Evolutionary conservation across 106 monocot genomes (phyloP).

Genomic region (Dendrobium officinale): DNA sequence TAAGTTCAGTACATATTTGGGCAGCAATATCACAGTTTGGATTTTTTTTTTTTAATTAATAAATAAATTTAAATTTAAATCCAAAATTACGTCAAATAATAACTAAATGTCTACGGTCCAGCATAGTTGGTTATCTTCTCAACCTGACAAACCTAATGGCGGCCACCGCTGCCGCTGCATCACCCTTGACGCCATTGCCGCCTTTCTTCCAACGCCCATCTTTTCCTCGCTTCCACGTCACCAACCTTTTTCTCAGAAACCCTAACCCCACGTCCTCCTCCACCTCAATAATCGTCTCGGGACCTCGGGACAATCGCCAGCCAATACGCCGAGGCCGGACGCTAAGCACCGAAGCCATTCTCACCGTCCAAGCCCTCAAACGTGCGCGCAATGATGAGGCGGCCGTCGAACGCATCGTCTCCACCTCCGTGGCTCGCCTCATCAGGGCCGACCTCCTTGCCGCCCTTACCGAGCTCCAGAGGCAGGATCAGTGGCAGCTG

Average conservation of each 20-base stretch:
- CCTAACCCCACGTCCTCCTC: not conserved
- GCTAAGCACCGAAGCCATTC: constrained; percentile 82
- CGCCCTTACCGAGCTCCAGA: constrained; percentile 52
- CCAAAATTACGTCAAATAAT: too few relatives aligned
- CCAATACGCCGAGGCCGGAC: constrained; percentile 60
- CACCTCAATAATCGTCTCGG: constrained; percentile 15
- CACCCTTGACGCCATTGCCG: not conserved
- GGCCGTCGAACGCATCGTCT: constrained; percentile 10
- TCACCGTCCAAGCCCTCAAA: constrained; percentile 85
- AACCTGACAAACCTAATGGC: not conserved
- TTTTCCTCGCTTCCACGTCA: not conserved
- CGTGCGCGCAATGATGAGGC: constrained; percentile 21
- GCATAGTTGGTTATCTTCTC: too few relatives aligned
- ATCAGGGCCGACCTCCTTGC: constrained; percentile 60
- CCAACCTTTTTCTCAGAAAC: constrained; percentile 6
- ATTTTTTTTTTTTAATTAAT: too few relatives aligned
- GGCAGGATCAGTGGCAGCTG: constrained; percentile 45
- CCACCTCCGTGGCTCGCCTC: constrained; percentile 41
- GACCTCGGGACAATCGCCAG: constrained; percentile 45
- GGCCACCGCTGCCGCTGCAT: not conserved
- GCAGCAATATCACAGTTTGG: too few relatives aligned
- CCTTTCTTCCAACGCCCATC: not conserved
- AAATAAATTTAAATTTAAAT: too few relatives aligned
- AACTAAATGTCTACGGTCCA: too few relatives aligned
- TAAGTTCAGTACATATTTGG: too few relatives aligned